Conservation (phyloP, 768 basidiomycete genomes). For the Calocybe indica region DNA sequence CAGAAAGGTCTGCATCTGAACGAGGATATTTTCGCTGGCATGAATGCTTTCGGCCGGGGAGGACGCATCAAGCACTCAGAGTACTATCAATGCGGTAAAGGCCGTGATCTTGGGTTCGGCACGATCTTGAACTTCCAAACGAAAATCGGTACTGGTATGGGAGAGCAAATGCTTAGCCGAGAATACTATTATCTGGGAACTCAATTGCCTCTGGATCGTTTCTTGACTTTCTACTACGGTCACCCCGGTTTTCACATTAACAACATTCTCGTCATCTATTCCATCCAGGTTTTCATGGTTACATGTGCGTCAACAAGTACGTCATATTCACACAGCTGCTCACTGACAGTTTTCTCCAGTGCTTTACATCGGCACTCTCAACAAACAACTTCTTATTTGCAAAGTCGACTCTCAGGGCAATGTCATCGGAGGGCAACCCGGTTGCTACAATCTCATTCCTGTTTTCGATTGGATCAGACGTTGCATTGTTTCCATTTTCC, state of each 20-base stretch:
- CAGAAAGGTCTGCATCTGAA: conserved; percentile 98
- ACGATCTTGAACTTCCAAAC: conserved; percentile 99
- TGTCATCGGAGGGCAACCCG: conserved; percentile 77
- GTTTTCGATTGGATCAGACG: conserved; percentile 98
- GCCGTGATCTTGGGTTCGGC: conserved; percentile 97
- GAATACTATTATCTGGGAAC: conserved; percentile 99
- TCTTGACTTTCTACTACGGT: conserved; percentile 99
- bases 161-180: conserved; percentile 98
- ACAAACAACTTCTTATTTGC: conserved; percentile 89
- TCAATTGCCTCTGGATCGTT: conserved; percentile 95
- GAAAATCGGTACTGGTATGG: conserved; percentile 99
- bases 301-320: conserved; percentile 53
- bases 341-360: conserved; percentile 37
- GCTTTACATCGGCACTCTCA: conserved; percentile 92
- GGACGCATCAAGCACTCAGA: conserved; percentile 99
- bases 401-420: conserved; percentile 76
- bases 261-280: conserved; percentile 98
- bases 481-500: conserved; percentile 94
- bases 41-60: conserved; percentile 97
- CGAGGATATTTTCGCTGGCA: conserved; percentile 99
- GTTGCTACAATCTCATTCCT: conserved; percentile 94
- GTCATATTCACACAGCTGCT: conserved; percentile 2
- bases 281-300: conserved; percentile 97
- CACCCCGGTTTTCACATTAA: conserved; percentile 99
- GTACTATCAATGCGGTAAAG: conserved; percentile 99